phyloP scores from a whole-genome alignment of 1,284 basidiomycete species.

The Trametes sp. region DNA sequence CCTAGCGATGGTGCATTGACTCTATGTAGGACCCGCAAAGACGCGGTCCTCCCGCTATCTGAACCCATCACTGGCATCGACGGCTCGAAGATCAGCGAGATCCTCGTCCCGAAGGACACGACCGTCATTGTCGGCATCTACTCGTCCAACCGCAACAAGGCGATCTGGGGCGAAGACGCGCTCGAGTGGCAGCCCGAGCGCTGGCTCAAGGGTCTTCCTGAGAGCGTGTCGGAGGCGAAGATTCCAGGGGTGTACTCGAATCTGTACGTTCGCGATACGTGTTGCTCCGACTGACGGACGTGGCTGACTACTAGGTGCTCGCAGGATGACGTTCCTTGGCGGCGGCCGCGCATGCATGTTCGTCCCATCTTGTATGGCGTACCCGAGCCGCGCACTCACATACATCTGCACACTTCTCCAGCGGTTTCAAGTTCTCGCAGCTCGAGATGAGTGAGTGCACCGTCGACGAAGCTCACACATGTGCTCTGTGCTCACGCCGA shows the following conservation, averaged over 20 bases:
- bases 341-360: conserved; percentile 44
- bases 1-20: background rate
- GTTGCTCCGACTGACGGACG: background rate
- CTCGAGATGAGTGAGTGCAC: conserved; percentile 31
- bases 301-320: background rate
- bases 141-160: conserved; percentile 24
- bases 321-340: conserved; percentile 37
- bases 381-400: no score
- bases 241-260: conserved; percentile 34
- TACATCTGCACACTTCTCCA: conserved; percentile 10
- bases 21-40: background rate
- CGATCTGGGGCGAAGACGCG: conserved; percentile 31
- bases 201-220: conserved; percentile 21
- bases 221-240: conserved; percentile 13
- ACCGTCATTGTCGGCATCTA: conserved; percentile 12
- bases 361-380: conserved; percentile 13
- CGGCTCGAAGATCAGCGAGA: conserved; percentile 19
- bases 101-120: conserved; percentile 24
- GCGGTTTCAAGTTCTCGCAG: conserved; percentile 46
- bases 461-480: no score
- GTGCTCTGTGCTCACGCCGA: no score
- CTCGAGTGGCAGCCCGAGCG: conserved; percentile 33
- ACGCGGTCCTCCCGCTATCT: background rate
- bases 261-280: conserved; percentile 16
- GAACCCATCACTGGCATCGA: conserved; percentile 3